These are phyloP conservation scores for Paxillus rubicundulus DNA, from an alignment of 768 basidiomycete genomes.

Conservation along the genomic window DNA sequence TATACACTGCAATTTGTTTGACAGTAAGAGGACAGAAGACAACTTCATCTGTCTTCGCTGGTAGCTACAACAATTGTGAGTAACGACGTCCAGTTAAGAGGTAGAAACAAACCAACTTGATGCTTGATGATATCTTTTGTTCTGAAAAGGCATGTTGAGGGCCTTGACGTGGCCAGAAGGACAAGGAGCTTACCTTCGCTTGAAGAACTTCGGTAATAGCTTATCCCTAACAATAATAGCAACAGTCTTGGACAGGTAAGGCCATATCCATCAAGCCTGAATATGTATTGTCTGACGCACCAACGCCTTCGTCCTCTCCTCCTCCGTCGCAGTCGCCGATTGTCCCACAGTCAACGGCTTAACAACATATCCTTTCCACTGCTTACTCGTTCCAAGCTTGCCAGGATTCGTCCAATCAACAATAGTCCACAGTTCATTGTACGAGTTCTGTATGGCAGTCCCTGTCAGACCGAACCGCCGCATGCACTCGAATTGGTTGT, in stretches of 20 bases:
- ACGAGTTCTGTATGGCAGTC: conserved; percentile 82
- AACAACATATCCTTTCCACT: conserved; percentile 77
- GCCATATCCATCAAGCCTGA: not conserved
- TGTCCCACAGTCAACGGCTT: conserved; percentile 69
- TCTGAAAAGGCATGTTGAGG: conserved; percentile 30
- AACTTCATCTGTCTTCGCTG: conserved; percentile 84
- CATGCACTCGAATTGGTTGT: conserved; percentile 64
- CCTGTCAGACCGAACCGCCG: conserved; percentile 86
- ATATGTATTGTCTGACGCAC: conserved; percentile 30
- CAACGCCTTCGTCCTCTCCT: conserved; percentile 54
- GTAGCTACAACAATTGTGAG: conserved; percentile 50
- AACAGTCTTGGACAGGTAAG: conserved; percentile 41
- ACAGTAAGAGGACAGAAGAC: conserved; percentile 88
- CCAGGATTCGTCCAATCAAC: conserved; percentile 91
- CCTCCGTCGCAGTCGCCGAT: conserved; percentile 58
- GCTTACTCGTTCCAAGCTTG: conserved; percentile 60
- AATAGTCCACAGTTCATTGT: conserved; percentile 89
- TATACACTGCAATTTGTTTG: conserved; percentile 72
- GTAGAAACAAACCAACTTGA: conserved; percentile 42
- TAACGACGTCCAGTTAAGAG: not conserved
- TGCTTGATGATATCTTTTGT: conserved; percentile 76
- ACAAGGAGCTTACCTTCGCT: conserved; percentile 56
- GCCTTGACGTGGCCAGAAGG: not conserved
- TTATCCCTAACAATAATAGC: conserved; percentile 61
- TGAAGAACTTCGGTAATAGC: conserved; percentile 78